A percentile compares a stretch with the other conserved stretches of the same genome.
Evolutionary conservation across 2,329 filamentous ascomycete genomes (phyloP).

Genomic region (Ophiostoma triangulosporum): DNA sequence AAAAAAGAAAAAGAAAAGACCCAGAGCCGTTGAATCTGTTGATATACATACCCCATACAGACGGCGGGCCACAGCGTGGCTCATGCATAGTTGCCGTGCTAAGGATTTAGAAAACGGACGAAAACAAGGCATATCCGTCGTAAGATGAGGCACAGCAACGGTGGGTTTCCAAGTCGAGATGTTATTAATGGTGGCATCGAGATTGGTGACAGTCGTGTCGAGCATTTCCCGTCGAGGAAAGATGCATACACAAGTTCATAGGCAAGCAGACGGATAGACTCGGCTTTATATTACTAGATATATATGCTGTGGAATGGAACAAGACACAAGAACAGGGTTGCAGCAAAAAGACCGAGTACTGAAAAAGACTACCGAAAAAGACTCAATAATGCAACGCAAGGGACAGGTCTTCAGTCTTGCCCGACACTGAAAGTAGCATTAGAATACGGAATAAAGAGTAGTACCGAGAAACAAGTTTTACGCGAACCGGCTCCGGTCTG

Average conservation of each 20-base stretch:
- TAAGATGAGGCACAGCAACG: neutral
- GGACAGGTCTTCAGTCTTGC: no score
- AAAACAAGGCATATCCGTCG: neutral
- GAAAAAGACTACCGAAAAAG: neutral
- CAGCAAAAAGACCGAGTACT: no score
- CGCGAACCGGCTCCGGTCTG: constrained; percentile 14
- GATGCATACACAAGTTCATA: no score
- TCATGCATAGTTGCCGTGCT: neutral
- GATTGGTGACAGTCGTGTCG: neutral
- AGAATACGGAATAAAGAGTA: neutral
- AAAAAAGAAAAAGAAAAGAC: neutral
- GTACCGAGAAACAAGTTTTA: neutral
- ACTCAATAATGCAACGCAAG: neutral
- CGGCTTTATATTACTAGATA: neutral
- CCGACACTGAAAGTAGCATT: no score
- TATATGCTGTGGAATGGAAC: neutral
- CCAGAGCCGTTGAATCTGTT: neutral
- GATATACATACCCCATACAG: neutral
- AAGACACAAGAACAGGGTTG: neutral
- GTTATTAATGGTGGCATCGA: neutral
- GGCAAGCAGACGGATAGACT: no score
- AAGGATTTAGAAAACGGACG: neutral
- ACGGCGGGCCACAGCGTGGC: neutral
- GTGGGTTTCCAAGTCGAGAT: neutral
- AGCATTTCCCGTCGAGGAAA: no score